Evolutionary conservation across 495 filamentous ascomycete species (phyloP), one percentile per base, ranked within the genome.

Genomic region (Aspergillus sclerotiicarbonarius): DNA sequence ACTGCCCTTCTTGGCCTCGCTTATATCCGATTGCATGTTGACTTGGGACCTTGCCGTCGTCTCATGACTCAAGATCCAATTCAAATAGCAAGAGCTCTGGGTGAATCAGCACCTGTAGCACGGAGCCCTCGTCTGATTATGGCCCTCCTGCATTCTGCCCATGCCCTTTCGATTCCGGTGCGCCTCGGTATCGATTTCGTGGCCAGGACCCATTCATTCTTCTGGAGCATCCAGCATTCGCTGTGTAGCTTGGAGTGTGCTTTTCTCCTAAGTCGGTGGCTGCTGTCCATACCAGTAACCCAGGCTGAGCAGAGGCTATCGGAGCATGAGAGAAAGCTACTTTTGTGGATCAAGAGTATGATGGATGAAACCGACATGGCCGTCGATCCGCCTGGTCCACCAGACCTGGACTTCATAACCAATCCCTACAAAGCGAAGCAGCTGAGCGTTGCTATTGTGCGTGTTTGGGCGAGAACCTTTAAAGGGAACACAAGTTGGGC

Each of bases 291-390:
- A 19, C 79, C 80, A 13, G 59, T 68, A 8, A 77, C 76, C 0
- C 75, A 77, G 48, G 65, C 74, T 5, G 75, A 79, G 39, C 77
- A 78, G 49, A 67, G 72, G 39, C 60, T 80, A 19, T 77, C 76
- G 1, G 77, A 78, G 25, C 76, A 91, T 53, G 88, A 91, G 67
- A 76, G 76, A 51, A 84, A 83, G 58, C 74, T 90, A 9, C 79
- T 89, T 19, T 71, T 84, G 41, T 87, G 82, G 77, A 79, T 91
- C 37, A 83, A 86, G 52, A 85, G 82, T 62, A 88, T 91, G 83
- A 79, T 91, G 62, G 84, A 88, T 64, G 88, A 91, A 75, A 90
- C 88, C 8, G 85, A 88, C 59, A 86, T 89, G 67, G 85, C 86
- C 44, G 84, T 87, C 37, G 72, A 75, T 63, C 72, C 72, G 8